Evolutionary conservation across 2,329 filamentous ascomycete genomes (phyloP).

Genomic region (Pseudogymnoascus verrucosus): DNA sequence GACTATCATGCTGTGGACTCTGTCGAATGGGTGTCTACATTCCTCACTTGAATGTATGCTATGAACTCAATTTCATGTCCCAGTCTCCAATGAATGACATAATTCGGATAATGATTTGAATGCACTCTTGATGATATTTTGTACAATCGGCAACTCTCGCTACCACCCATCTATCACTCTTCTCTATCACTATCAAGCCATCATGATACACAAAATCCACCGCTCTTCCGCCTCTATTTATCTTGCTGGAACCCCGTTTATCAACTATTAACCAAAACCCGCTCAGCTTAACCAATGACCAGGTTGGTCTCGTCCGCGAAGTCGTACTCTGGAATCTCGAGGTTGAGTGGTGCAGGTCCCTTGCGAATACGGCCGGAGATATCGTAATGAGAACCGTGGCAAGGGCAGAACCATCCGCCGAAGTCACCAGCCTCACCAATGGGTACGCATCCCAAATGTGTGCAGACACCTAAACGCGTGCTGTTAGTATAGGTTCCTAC

Average conservation of each 20-base stretch:
- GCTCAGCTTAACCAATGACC: conserved; percentile 72
- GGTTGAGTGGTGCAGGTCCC: conserved; percentile 93
- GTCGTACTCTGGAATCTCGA: conserved; percentile 87
- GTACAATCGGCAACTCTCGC: conserved; percentile 12
- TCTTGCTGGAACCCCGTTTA: conserved; percentile 22
- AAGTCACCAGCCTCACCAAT: conserved; percentile 98
- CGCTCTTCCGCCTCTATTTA: conserved; percentile 25
- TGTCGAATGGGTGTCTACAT: neutral
- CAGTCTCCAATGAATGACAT: neutral
- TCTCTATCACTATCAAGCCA: conserved; percentile 11
- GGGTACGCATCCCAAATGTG: conserved; percentile 96
- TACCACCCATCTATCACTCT: conserved; percentile 9
- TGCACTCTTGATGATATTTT: conserved; percentile 12
- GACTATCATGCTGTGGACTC: neutral
- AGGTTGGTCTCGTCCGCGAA: conserved; percentile 86
- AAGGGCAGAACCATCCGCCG: conserved; percentile 99
- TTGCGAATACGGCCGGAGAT: conserved; percentile 97
- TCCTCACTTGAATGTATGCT: neutral
- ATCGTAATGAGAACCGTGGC: conserved; percentile 99
- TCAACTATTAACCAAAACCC: conserved; percentile 9
- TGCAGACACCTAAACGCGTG: conserved; percentile 74
- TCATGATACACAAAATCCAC: conserved; percentile 12
- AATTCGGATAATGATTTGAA: neutral
- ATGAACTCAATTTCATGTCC: neutral
- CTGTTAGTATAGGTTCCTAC: conserved; percentile 20